These are phyloP conservation scores for Solanum ossicruentum DNA, from an alignment of 257 asterid species.

Conservation along the genomic window DNA sequence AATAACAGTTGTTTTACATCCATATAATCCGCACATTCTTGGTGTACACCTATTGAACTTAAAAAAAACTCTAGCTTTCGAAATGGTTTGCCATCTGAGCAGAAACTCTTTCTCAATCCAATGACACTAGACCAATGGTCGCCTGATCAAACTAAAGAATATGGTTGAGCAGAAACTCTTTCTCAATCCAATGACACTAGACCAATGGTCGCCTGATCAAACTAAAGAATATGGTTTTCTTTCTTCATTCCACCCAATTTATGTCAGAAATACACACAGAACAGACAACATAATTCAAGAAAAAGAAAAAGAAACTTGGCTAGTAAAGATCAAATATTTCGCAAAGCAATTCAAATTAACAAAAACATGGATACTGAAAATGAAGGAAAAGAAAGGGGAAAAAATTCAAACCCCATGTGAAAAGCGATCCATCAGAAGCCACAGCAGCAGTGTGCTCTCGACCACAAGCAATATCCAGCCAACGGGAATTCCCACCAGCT, in stretches of 20 bases:
- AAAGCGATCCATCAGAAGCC: conserved; percentile 83
- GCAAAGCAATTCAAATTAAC: not conserved
- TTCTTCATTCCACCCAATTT: not conserved
- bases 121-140: not conserved
- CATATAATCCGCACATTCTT: not conserved
- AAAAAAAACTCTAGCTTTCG: no score
- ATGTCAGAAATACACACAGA: not conserved
- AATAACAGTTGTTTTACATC: not conserved
- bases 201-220: not conserved
- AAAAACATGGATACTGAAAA: not conserved
- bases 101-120: not conserved
- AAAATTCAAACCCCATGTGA: conserved; percentile 73
- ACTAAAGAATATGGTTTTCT: not conserved
- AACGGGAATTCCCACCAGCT: conserved; percentile 48
- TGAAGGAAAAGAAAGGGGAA: not conserved
- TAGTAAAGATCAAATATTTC: not conserved
- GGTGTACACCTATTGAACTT: not conserved
- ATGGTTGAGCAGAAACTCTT: not conserved
- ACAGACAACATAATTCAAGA: not conserved
- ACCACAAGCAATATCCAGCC: conserved; percentile 91
- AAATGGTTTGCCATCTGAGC: not conserved
- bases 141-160: not conserved
- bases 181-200: not conserved
- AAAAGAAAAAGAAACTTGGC: not conserved
- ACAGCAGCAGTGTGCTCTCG: conserved; percentile 87